Base-by-base conservation (phyloP, 192 early-diverging fungal species). In the Phlyctochytrium arcticum region DNA sequence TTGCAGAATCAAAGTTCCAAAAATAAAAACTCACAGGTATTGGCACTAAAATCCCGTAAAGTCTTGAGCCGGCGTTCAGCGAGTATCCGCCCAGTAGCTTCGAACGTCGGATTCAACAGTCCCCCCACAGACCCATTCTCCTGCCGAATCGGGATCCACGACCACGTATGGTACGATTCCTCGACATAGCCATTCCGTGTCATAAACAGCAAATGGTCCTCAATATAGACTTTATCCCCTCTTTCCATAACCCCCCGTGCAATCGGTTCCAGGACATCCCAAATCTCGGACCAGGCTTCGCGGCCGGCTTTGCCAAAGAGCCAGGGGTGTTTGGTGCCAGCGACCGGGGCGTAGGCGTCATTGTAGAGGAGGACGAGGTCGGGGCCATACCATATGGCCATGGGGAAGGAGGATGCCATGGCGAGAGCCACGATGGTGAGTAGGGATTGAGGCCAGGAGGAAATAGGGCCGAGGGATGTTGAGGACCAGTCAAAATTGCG, bases 131-230 rank as follows among this genome's bases (percentile, higher is more conserved):
- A 54, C 29, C 67, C 67, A 42, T 69, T 59, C 34, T 69, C 67
- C 30, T 60, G 57, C 8, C 67, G 57, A n/a, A 69, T 60, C 6
- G 67, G 67, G 19, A 69, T 39, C 21, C 61, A 69, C 1, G 58
- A 32, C 67, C 67, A 69, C 6, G 68, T 75, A 51, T 59, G 57
- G 44, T 71, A 75, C 2, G 53, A 50, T 31, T 62, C 59, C 33
- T 75, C 74, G 4, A 55, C 21, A 39, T 54, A 75, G 26, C 74
- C 74, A 10, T 63, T 54, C n/a, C 74, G 63, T 6, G 26, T 49
- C 59, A 75, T 63, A 12, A 51, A 68, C 34, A 68, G 62, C 15
- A 62, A 34, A 23, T 63, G 50, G 26, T 71, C 65, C 36, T 62
- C 65, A 9, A 26, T 19, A 51, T 57, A 68, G 29, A 15, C 23